Evolutionary conservation across 257 asterid genomes (phyloP), one percentile per base, ranked within the genome.

Genomic region (Asclepias syriaca): DNA sequence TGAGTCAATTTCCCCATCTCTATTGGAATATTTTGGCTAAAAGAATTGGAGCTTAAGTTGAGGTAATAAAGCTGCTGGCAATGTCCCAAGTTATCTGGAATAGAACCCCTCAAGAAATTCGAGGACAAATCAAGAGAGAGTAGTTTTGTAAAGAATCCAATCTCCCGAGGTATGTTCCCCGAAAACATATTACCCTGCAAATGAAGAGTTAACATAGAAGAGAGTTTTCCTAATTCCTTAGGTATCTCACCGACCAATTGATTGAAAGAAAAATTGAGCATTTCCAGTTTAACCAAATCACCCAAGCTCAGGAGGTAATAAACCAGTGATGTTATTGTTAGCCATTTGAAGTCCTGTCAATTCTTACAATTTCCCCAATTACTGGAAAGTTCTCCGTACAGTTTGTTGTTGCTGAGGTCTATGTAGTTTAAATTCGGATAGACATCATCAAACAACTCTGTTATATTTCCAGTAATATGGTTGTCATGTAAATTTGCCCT

Each of bases 261-360:
- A 51, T 84, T 84, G 11, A 75, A 75, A 66, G 85, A 73, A 69
- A 81, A 83, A 71, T 81, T 79, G 32, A 84, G 76, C 4, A 22
- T 48, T 56, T 12, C 16, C 34, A 79, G 45, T 7, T 70, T 71
- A 58, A 73, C 24, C 8, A 75, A 71, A n/a, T 70, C 45, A 34
- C 78, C 78, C 81, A 46, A 81, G 60, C 21, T 78, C 73, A 15
- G 0, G 3, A 1, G 85, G 87, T 29, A 84, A 71, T 48, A 16
- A 3, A 16, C 85, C 82, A 9, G 78, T 54, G 64, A 83, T 67
- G 39, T 61, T 67, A 69, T 81, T 84, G 19, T 72, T 72, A 6
- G 86, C 76, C n/a, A 81, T 77, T 18, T 22, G 67, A 66, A 84
- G 58, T 19, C 53, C 49, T 6, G 79, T 72, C 71, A 84, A 50